Evolutionary conservation across 441 rosid species (phyloP).

Genomic region (Gossypium gossypioides): DNA sequence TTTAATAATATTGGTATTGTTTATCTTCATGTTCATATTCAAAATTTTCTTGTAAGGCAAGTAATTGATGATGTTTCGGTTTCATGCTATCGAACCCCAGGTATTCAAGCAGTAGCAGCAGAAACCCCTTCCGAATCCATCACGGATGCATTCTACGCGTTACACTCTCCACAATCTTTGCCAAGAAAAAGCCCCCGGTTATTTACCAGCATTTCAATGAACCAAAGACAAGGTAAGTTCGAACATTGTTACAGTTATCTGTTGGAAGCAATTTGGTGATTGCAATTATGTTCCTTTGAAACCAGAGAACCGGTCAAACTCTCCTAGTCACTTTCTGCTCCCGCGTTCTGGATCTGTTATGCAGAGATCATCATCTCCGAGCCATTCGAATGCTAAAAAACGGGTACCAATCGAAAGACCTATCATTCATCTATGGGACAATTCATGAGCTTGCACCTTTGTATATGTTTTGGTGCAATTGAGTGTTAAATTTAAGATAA

Average conservation of each 20-base stretch:
- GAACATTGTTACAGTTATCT: not conserved
- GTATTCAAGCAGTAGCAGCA: constrained; percentile 30
- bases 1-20: constrained; percentile 31
- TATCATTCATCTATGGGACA: not conserved
- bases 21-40: not conserved
- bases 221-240: constrained; percentile 28
- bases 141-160: constrained; percentile 24
- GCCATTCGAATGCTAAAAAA: constrained; percentile 15
- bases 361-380: constrained; percentile 55
- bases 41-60: not conserved
- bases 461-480: not conserved
- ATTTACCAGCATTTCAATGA: constrained; percentile 26
- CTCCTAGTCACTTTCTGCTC: constrained; percentile 46
- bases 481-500: not conserved
- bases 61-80: constrained; percentile 7
- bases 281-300: not conserved
- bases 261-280: not conserved
- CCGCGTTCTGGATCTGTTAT: constrained; percentile 39
- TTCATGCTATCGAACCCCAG: constrained; percentile 21
- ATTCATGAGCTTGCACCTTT: not conserved
- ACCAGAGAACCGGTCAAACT: constrained; percentile 39
- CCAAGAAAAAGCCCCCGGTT: constrained; percentile 28
- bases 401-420: constrained; percentile 25
- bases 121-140: constrained; percentile 25
- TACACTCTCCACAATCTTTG: constrained; percentile 27